These are phyloP conservation scores for Sugiyamaella japonica DNA, from an alignment of 1,139 yeast species.

Conservation along the genomic window DNA sequence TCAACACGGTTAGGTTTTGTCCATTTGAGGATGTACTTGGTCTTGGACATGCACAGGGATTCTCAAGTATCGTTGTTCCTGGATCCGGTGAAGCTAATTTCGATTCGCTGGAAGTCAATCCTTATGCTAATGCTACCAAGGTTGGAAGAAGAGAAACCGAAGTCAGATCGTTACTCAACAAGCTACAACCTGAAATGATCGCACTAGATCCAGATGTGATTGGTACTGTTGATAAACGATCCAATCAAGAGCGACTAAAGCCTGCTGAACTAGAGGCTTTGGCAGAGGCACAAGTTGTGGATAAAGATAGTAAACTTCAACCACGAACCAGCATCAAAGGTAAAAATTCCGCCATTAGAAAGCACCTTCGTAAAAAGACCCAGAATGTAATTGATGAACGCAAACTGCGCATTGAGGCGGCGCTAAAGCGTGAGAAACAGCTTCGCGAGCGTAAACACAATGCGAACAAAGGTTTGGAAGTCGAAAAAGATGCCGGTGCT, in stretches of 20 bases:
- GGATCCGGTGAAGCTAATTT: conserved; percentile 98
- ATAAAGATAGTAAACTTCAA: conserved; percentile 43
- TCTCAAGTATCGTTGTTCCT: conserved; percentile 81
- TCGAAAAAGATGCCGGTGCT: conserved; percentile 35
- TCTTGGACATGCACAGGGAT: conserved; percentile 77
- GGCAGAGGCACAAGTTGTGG: conserved; percentile 41
- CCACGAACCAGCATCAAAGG: conserved; percentile 54
- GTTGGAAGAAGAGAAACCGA: conserved; percentile 94
- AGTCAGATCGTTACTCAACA: conserved; percentile 81
- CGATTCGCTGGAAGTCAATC: conserved; percentile 92
- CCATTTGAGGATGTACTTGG: conserved; percentile 97
- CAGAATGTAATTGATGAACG: conserved; percentile 88
- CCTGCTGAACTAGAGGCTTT: conserved; percentile 47
- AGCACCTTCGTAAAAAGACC: conserved; percentile 78
- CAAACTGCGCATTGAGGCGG: conserved; percentile 75
- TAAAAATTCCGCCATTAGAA: conserved; percentile 80
- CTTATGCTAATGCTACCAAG: conserved; percentile 71
- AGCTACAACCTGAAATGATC: conserved; percentile 89
- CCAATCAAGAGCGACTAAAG: conserved; percentile 60
- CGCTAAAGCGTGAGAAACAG: conserved; percentile 71
- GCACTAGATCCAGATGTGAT: conserved; percentile 84
- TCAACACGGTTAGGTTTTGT: conserved; percentile 69
- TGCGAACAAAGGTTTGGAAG: conserved; percentile 15
- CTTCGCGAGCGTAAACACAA: conserved; percentile 54
- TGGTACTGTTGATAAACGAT: conserved; percentile 78